Evolutionary conservation across 805 yeast genomes (phyloP), one percentile per base, ranked within the genome.

Genomic region (Blastobotrys peoriensis): DNA sequence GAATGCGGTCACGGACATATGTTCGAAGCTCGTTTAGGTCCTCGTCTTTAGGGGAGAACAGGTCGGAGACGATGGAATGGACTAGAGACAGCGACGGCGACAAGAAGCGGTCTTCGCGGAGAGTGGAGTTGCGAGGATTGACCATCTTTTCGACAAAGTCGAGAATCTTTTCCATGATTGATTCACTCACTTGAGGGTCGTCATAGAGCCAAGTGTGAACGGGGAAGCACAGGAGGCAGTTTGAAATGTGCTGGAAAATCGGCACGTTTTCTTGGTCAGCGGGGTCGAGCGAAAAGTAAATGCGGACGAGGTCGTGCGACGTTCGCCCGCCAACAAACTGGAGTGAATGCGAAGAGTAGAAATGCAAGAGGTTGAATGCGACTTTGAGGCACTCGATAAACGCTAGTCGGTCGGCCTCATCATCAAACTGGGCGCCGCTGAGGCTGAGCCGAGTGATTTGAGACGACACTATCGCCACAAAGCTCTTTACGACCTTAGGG

Each of bases 361-460:
- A 44, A 33, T 50, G 49, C 23, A 44, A 23, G 16, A 50, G 43
- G 20, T 49, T 51, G 38, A 47, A 47, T 9, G 40, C 13, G n/a
- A 49, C 20, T 27, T 51, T 51, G 40, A 51, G 36, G 37, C 38
- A 19, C 25, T 51, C 54, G 17, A 48, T 28, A 25, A 47, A 40
- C n/a, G 39, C 18, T 16, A 36, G 28, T n/a, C 38, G 41, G 38
- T 42, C 46, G 10, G 15, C 36, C 33, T 28, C 38, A 9, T 21
- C 30, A 15, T 40, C 44, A 17, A 40, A 34, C 38, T 34, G 34
- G 25, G 34, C 43, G 25, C 38, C 10, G 25, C 10, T 16, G 34
- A 36, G 21, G 21, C 25, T 27, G 17, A 22, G 23, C 28, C 16
- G 22, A 21, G 17, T 16, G 16, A 44, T 40, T 23, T 28, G 20